A percentile compares a stretch with the other conserved stretches of the same genome.
These are phyloP conservation scores for Rhododendron vialii DNA, from an alignment of 148 eudicot genomes.

Conservation along the genomic window DNA sequence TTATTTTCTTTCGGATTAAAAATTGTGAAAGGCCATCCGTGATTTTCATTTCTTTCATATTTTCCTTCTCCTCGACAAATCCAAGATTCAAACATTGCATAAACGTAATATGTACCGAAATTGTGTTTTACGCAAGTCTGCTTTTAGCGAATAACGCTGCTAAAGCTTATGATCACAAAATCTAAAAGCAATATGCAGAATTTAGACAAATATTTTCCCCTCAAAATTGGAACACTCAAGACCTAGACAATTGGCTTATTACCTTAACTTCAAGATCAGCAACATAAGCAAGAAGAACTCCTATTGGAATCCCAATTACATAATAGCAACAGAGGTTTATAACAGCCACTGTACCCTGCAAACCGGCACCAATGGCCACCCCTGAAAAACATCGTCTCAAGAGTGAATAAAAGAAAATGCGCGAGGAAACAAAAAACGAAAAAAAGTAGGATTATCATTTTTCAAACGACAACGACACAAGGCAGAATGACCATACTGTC, in stretches of 20 bases:
- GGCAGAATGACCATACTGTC: not conserved
- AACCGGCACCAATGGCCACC: conserved; percentile 52
- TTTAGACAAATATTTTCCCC: not conserved
- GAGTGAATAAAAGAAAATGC: not conserved
- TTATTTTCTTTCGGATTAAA: not conserved
- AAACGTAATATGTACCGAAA: not conserved
- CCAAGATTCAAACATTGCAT: not conserved
- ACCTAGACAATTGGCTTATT: conserved; percentile 4
- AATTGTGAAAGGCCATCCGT: not conserved
- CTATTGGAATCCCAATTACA: conserved; percentile 48
- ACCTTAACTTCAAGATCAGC: conserved; percentile 42
- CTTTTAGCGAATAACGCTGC: not conserved
- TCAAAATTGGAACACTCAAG: not conserved
- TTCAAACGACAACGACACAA: not conserved
- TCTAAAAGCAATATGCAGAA: not conserved
- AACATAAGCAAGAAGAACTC: conserved; percentile 46
- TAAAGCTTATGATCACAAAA: not conserved
- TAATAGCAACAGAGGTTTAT: conserved; percentile 43
- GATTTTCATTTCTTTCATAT: not conserved
- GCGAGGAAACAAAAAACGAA: not conserved
- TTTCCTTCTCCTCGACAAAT: not conserved
- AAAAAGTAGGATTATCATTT: not conserved
- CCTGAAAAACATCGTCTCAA: conserved; percentile 23
- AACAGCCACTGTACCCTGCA: conserved; percentile 43
- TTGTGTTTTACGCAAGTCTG: not conserved